These are phyloP conservation scores for Hypoxylon sp. DNA, from an alignment of 2,329 filamentous ascomycete genomes.

Conservation along the genomic window DNA sequence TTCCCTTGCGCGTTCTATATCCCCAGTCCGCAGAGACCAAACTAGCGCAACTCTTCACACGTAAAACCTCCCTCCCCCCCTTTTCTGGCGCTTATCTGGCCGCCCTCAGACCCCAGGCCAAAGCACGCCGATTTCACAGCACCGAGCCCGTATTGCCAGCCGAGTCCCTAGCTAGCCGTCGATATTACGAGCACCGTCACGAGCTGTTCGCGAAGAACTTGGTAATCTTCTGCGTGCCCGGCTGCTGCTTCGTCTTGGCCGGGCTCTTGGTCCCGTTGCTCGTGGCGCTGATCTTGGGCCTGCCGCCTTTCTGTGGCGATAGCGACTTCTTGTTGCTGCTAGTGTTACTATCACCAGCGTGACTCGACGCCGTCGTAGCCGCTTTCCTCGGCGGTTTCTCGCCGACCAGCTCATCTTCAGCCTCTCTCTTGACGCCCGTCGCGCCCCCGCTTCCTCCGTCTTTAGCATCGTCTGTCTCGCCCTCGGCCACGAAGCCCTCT, in stretches of 20 bases:
- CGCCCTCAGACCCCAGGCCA: too few relatives aligned
- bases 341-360: too few relatives aligned
- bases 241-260: constrained; percentile 41
- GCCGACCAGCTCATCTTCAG: constrained; percentile 24
- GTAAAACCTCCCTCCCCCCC: too few relatives aligned
- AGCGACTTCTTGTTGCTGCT: constrained; percentile 28
- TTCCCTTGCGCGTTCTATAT: too few relatives aligned
- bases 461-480: constrained; percentile 6
- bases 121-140: not conserved
- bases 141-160: not conserved
- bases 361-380: constrained; percentile 24
- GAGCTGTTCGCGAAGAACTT: constrained; percentile 56
- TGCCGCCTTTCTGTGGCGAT: constrained; percentile 36
- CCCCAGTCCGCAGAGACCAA: too few relatives aligned
- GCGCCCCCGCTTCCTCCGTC: constrained; percentile 3
- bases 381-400: constrained; percentile 43
- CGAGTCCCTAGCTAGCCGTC: not conserved
- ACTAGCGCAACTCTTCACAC: too few relatives aligned
- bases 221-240: constrained; percentile 56
- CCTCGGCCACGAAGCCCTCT: constrained; percentile 35
- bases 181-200: constrained; percentile 33
- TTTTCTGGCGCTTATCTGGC: too few relatives aligned
- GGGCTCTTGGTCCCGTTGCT: constrained; percentile 51
- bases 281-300: constrained; percentile 51
- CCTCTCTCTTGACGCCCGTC: constrained; percentile 42